Evolutionary conservation across 805 yeast species (phyloP).

Genomic region (Jamesozyma spencerorum): DNA sequence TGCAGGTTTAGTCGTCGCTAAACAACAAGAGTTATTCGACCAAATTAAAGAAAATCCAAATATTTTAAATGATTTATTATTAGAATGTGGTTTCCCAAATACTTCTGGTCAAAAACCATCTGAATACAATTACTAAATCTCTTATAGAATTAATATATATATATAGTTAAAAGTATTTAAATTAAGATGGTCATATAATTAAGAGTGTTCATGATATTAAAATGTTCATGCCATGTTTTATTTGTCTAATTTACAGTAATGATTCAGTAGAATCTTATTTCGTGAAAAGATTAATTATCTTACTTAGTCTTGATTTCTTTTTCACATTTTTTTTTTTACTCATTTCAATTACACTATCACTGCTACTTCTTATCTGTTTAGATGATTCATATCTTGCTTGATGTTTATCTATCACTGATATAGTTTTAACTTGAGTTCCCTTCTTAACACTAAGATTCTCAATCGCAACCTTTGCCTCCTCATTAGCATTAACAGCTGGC

Average conservation of each 20-base stretch:
- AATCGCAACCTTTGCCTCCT: neutral
- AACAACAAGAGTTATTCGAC: conserved; percentile 46
- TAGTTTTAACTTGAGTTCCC: neutral
- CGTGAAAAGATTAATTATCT: conserved; percentile 12
- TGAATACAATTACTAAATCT: conserved; percentile 51
- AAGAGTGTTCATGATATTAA: neutral
- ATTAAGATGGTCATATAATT: neutral
- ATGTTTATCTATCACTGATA: neutral
- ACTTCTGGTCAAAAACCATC: conserved; percentile 48
- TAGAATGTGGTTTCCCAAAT: conserved; percentile 58
- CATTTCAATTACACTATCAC: conserved; percentile 17
- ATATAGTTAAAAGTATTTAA: neutral
- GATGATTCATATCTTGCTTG: no score
- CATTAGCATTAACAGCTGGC: neutral
- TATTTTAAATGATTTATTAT: conserved; percentile 41
- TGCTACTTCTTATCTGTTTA: conserved; percentile 15
- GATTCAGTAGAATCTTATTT: conserved; percentile 3
- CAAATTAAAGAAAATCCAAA: conserved; percentile 39
- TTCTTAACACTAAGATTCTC: neutral
- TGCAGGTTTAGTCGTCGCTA: conserved; percentile 71
- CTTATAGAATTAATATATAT: no score
- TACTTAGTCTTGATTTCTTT: conserved; percentile 16
- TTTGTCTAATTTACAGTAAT: neutral
- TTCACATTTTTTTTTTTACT: conserved; percentile 7
- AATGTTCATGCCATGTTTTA: neutral